These are phyloP conservation scores for Trametes cinnabarina DNA, from an alignment of 768 basidiomycete genomes.

Conservation along the genomic window DNA sequence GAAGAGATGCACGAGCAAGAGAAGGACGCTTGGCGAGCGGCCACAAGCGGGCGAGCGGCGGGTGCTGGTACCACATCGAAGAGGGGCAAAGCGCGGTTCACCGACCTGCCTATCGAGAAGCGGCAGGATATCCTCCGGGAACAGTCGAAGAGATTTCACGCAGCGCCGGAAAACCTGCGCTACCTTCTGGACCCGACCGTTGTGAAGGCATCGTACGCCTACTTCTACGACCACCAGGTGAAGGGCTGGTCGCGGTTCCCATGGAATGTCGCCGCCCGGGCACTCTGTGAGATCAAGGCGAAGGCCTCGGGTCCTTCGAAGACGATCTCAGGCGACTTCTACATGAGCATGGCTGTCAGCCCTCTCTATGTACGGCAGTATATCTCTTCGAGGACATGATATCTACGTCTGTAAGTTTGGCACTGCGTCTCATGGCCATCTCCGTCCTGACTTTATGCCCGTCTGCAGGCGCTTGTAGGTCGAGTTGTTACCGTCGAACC, in stretches of 20 bases:
- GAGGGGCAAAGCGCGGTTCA: constrained; percentile 30
- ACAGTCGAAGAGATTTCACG: constrained; percentile 42
- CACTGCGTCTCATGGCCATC: no score
- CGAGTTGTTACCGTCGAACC: no score
- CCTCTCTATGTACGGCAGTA: constrained; percentile 5
- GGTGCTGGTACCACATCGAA: not conserved
- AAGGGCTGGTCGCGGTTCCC: constrained; percentile 43
- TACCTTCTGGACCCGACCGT: constrained; percentile 33
- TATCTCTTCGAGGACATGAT: not conserved
- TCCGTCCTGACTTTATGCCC: no score
- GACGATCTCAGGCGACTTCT: constrained; percentile 42
- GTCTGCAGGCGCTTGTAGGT: no score
- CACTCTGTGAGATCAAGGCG: constrained; percentile 53
- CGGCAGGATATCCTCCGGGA: constrained; percentile 48
- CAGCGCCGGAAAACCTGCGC: constrained; percentile 30
- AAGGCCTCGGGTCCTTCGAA: constrained; percentile 39
- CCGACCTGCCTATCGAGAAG: constrained; percentile 38
- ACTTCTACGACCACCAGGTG: constrained; percentile 35
- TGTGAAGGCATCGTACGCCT: constrained; percentile 53
- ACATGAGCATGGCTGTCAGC: constrained; percentile 32
- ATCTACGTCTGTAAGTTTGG: not conserved
- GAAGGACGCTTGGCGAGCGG: no score
- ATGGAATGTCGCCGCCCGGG: constrained; percentile 54
- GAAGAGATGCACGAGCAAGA: constrained; percentile 18
- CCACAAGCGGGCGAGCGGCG: no score